Conservation (phyloP, 108 stramenopile genomes). For the Cylindrotheca closterium region DNA sequence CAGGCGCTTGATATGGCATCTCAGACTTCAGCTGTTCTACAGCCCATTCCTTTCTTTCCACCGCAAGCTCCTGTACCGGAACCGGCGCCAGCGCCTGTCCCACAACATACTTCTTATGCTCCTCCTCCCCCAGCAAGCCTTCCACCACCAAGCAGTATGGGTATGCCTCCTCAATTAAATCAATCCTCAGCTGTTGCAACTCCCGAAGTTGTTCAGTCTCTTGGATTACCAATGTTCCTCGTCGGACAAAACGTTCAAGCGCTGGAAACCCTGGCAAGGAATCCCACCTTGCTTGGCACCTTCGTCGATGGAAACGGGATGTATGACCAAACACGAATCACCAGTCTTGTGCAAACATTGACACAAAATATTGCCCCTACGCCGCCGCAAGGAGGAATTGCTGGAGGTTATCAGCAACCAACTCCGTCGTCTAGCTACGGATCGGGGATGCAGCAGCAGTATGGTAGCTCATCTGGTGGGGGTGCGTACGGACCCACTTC, state of each 20-base stretch:
- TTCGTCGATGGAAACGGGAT: constrained; percentile 75
- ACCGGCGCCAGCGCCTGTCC: constrained; percentile 19
- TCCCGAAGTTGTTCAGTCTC: constrained; percentile 48
- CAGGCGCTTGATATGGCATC: constrained; percentile 77
- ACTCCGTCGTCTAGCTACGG: constrained; percentile 6
- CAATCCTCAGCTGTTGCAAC: constrained; percentile 26
- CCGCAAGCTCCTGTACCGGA: constrained; percentile 48
- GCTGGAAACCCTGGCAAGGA: constrained; percentile 74
- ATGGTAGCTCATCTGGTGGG: constrained; percentile 22
- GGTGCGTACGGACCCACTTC: constrained; percentile 19
- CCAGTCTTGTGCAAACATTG: constrained; percentile 77
- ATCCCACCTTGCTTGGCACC: constrained; percentile 66
- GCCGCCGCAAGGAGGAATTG: constrained; percentile 9
- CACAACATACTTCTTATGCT: constrained; percentile 8
- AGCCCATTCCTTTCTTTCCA: constrained; percentile 77
- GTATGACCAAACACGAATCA: constrained; percentile 73
- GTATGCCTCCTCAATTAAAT: constrained; percentile 7
- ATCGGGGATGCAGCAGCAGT: constrained; percentile 16
- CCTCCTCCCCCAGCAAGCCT: background rate
- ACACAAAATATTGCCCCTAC: constrained; percentile 45
- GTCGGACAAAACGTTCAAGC: constrained; percentile 78
- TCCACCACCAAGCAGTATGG: background rate
- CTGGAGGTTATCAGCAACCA: constrained; percentile 35
- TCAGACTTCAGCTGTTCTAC: constrained; percentile 49
- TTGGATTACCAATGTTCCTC: constrained; percentile 67